These are phyloP conservation scores for Thamnidium elegans DNA, from an alignment of 192 early-diverging fungal species.

Conservation along the genomic window DNA sequence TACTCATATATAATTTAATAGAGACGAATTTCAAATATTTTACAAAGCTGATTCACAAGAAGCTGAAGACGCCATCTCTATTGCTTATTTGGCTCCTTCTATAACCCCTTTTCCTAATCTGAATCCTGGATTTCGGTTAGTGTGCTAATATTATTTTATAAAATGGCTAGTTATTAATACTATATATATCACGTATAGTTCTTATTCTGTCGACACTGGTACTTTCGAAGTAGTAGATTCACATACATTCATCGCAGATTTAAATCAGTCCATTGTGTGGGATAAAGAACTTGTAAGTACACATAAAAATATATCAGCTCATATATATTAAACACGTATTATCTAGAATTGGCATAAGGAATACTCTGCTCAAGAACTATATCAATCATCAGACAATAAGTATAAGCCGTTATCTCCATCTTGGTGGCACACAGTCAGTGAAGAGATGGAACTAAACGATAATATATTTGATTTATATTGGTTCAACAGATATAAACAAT, in stretches of 20 bases:
- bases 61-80: constrained; percentile 40
- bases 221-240: constrained; percentile 52
- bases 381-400: constrained; percentile 1
- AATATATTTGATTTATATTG: constrained; percentile 42
- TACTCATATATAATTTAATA: constrained; percentile 6
- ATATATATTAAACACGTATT: not conserved
- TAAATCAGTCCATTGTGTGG: constrained; percentile 41
- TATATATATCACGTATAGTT: not conserved
- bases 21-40: constrained; percentile 53
- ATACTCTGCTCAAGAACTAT: constrained; percentile 45
- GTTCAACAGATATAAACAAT: constrained; percentile 38
- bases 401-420: constrained; percentile 38
- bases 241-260: constrained; percentile 48
- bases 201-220: constrained; percentile 51
- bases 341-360: constrained; percentile 48
- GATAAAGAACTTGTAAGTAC: constrained; percentile 25
- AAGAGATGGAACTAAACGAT: constrained; percentile 33
- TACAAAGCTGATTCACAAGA: constrained; percentile 36
- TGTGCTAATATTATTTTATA: not conserved
- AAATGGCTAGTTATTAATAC: not conserved
- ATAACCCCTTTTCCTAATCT: constrained; percentile 48
- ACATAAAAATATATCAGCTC: not conserved
- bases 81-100: constrained; percentile 49
- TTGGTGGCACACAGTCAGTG: constrained; percentile 56
- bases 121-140: constrained; percentile 52